A percentile compares a stretch with the other conserved stretches of the same genome.
Conservation (phyloP, 192 early-diverging fungal species). For the Coemansia sp. region DNA sequence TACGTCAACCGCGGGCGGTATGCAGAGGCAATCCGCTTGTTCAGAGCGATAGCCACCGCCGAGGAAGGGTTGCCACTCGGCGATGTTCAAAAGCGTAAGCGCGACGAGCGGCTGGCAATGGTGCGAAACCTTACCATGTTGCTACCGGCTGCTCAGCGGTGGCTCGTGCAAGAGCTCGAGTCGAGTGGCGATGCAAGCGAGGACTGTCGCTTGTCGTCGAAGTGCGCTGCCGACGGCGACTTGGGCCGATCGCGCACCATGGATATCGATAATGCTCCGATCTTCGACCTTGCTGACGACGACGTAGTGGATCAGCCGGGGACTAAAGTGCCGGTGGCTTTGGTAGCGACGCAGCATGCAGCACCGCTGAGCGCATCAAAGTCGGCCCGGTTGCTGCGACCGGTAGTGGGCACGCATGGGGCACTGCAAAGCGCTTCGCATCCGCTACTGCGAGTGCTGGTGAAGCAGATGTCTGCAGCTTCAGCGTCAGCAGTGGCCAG, state of each 20-base stretch:
- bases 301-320: not conserved
- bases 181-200: not conserved
- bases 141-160: constrained; percentile 42
- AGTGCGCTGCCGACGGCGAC: not conserved
- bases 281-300: not conserved
- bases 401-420: constrained; percentile 26
- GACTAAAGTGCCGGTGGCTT: not conserved
- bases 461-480: constrained; percentile 30
- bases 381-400: constrained; percentile 15
- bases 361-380: constrained; percentile 38
- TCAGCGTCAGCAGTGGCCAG: not conserved
- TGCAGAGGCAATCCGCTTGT: constrained; percentile 48
- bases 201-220: not conserved
- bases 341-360: not conserved
- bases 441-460: constrained; percentile 33
- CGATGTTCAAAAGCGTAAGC: constrained; percentile 28
- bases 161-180: constrained; percentile 32
- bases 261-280: constrained; percentile 8
- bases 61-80: constrained; percentile 10
- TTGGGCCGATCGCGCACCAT: not conserved
- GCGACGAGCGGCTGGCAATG: constrained; percentile 39
- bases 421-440: constrained; percentile 22
- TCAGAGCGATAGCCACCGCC: constrained; percentile 14
- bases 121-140: constrained; percentile 40
- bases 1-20: constrained; percentile 47